A percentile compares a stretch with the other conserved stretches of the same genome.
phyloP scores from a whole-genome alignment of 805 yeast species.

The Blastobotrys muscicola region DNA sequence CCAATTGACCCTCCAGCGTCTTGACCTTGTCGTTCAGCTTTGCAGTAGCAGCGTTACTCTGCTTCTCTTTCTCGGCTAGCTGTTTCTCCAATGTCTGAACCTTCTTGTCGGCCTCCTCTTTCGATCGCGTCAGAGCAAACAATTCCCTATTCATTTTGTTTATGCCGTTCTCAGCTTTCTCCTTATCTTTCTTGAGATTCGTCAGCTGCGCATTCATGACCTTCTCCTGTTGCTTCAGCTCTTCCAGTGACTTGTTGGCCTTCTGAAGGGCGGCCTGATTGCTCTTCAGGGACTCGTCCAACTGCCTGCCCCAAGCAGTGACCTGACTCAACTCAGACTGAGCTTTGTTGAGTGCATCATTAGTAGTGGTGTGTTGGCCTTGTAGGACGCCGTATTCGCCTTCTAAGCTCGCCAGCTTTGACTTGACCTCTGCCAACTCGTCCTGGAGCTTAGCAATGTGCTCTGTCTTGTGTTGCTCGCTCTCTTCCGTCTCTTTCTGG shows the following conservation, averaged over 20 bases:
- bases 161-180: conserved; percentile 74
- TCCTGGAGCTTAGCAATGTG: conserved; percentile 22
- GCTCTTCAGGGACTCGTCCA: conserved; percentile 18
- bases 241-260: conserved; percentile 26
- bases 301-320: conserved; percentile 6
- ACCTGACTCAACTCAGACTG: conserved; percentile 13
- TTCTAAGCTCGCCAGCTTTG: conserved; percentile 7
- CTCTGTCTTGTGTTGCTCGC: conserved; percentile 17
- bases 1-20: conserved; percentile 6
- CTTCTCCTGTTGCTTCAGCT: conserved; percentile 24
- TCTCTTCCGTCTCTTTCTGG: conserved; percentile 20
- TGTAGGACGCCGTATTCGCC: conserved; percentile 5
- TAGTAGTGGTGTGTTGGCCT: conserved; percentile 2
- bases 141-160: conserved; percentile 85
- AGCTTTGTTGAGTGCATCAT: conserved; percentile 16
- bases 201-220: conserved; percentile 29
- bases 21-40: conserved; percentile 1
- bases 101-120: conserved; percentile 39
- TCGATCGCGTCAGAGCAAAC: conserved; percentile 52
- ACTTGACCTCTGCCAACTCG: conserved; percentile 3
- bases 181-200: conserved; percentile 35
- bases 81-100: conserved; percentile 38
- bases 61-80: conserved; percentile 17
- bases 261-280: conserved; percentile 23
- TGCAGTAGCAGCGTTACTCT: conserved; percentile 2